Evolutionary conservation across 805 yeast species (phyloP).

Genomic region (Ogataea corticis): DNA sequence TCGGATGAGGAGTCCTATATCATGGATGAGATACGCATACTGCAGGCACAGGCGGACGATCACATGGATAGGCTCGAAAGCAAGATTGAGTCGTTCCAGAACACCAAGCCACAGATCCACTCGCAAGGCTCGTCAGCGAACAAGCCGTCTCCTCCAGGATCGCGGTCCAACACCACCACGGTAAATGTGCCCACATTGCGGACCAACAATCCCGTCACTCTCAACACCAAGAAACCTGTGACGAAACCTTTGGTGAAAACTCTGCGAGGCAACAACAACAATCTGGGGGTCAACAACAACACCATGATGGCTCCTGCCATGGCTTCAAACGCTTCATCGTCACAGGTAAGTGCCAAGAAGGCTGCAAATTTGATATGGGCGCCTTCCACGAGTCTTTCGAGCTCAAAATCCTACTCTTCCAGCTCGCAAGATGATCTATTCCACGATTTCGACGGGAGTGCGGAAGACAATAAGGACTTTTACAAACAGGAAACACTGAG

Average conservation of each 20-base stretch:
- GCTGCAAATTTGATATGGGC: conserved; percentile 41
- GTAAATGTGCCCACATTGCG: conserved; percentile 30
- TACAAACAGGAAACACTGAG: conserved; percentile 29
- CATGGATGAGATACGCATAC: conserved; percentile 39
- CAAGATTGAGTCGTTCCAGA: conserved; percentile 15
- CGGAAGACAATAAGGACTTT: conserved; percentile 24
- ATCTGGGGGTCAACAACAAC: background rate
- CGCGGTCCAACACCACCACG: conserved; percentile 16
- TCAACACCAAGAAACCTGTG: conserved; percentile 26
- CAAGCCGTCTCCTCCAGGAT: conserved; percentile 15
- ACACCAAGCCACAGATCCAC: conserved; percentile 6
- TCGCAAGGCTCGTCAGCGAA: conserved; percentile 6
- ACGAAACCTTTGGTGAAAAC: conserved; percentile 26
- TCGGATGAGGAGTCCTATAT: conserved; percentile 48
- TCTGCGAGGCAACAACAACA: conserved; percentile 16
- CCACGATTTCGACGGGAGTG: conserved; percentile 28
- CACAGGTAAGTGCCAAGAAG: conserved; percentile 30
- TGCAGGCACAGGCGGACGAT: conserved; percentile 36
- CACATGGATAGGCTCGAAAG: conserved; percentile 41
- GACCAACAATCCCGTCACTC: conserved; percentile 30
- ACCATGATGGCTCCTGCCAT: background rate
- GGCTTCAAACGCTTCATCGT: conserved; percentile 6
- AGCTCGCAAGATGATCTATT: conserved; percentile 24
- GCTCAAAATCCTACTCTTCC: conserved; percentile 28
- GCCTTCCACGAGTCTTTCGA: conserved; percentile 33